Conservation (phyloP, 306 rosid genomes). For the Dalbergia oliveri region DNA sequence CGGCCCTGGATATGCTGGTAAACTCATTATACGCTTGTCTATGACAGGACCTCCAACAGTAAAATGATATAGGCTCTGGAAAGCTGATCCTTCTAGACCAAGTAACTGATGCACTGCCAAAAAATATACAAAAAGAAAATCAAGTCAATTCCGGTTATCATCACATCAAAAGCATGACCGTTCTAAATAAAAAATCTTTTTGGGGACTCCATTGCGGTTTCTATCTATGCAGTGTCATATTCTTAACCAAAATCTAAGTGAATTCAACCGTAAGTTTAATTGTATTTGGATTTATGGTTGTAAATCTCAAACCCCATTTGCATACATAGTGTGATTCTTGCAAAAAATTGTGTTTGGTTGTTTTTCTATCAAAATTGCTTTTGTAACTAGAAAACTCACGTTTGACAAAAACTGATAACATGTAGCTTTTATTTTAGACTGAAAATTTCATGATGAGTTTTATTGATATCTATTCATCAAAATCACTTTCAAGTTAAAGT, state of each 20-base stretch:
- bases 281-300: no score
- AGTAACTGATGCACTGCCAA: constrained; percentile 89
- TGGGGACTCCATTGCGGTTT: not conserved
- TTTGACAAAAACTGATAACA: no score
- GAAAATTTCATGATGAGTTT: no score
- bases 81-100: constrained; percentile 78
- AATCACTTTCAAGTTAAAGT: no score
- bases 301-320: no score
- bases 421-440: no score
- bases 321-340: no score
- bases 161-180: constrained; percentile 9
- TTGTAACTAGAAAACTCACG: no score
- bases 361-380: no score
- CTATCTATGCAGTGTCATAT: not conserved
- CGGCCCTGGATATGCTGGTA: constrained; percentile 98
- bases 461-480: no score
- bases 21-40: constrained; percentile 90
- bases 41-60: constrained; percentile 89
- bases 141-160: not conserved
- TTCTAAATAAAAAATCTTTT: not conserved
- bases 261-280: not conserved
- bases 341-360: no score
- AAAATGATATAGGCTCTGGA: constrained; percentile 94
- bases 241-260: not conserved
- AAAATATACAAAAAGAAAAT: constrained; percentile 1